These are phyloP conservation scores for Syzygium oleosum DNA, from an alignment of 345 rosid genomes.

Conservation along the genomic window DNA sequence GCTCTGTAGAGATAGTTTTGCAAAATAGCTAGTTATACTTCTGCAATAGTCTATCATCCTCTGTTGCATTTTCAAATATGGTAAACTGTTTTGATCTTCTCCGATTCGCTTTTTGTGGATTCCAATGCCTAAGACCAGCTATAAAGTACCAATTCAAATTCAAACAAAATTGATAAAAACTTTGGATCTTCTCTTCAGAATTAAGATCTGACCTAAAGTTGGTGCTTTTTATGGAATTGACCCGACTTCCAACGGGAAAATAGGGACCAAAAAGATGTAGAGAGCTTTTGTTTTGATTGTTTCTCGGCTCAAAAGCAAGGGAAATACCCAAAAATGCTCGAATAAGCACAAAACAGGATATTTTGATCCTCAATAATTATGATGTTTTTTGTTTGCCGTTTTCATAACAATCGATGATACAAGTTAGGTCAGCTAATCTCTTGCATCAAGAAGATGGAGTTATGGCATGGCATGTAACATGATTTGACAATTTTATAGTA, in stretches of 20 bases:
- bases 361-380: not conserved
- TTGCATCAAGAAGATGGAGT: not conserved
- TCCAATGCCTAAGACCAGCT: not conserved
- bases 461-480: not conserved
- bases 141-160: not conserved
- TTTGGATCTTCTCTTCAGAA: not conserved
- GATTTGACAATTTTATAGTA: not conserved
- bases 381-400: not conserved
- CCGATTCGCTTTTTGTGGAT: not conserved
- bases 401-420: not conserved
- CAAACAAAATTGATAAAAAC: not conserved
- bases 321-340: not conserved
- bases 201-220: not conserved
- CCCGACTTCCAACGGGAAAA: not conserved
- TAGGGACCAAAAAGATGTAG: not conserved
- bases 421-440: not conserved
- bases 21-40: not conserved
- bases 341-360: not conserved
- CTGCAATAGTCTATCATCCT: not conserved
- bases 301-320: not conserved
- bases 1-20: not conserved
- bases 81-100: not conserved
- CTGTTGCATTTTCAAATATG: not conserved
- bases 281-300: not conserved
- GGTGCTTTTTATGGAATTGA: not conserved